Percentiles rank a stretch among this genome's conserved stretches.
phyloP scores from a whole-genome alignment of 1,284 basidiomycete species.

The Stereum hirsutum region DNA sequence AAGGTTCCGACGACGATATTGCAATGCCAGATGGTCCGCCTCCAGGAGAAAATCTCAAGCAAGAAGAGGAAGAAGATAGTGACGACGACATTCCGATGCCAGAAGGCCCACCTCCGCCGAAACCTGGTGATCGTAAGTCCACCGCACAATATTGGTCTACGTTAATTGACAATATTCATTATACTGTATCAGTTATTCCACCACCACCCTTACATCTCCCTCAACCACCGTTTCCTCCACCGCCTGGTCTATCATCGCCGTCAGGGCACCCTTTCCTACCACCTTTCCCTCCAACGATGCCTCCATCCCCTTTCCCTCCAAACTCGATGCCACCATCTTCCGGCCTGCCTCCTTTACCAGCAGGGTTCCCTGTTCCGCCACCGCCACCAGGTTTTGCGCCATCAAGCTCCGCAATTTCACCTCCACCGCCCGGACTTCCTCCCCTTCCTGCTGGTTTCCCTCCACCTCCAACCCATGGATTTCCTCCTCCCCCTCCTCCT shows the following conservation, averaged over 20 bases:
- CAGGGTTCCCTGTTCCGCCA: conserved; percentile 17
- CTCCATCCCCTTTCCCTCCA: conserved; percentile 8
- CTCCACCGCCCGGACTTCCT: conserved; percentile 15
- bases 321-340: conserved; percentile 21
- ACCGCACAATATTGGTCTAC: too few relatives aligned
- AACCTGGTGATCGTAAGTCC: conserved; percentile 13
- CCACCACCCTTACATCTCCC: conserved; percentile 18
- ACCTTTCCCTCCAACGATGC: not conserved
- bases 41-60: conserved; percentile 28
- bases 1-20: conserved; percentile 44
- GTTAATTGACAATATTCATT: not conserved
- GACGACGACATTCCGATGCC: conserved; percentile 87
- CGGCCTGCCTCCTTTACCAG: conserved; percentile 18
- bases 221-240: conserved; percentile 16
- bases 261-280: not conserved
- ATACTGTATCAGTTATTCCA: not conserved
- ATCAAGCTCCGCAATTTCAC: conserved; percentile 14
- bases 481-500: conserved; percentile 19
- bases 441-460: conserved; percentile 18
- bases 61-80: conserved; percentile 35
- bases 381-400: conserved; percentile 15
- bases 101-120: conserved; percentile 62
- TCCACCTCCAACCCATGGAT: conserved; percentile 20
- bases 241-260: conserved; percentile 11
- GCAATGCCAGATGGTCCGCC: conserved; percentile 70